Evolutionary conservation across 371 early-diverging fungal genomes (phyloP), one percentile per base, ranked within the genome.

Genomic region (Mucor velutinosus): DNA sequence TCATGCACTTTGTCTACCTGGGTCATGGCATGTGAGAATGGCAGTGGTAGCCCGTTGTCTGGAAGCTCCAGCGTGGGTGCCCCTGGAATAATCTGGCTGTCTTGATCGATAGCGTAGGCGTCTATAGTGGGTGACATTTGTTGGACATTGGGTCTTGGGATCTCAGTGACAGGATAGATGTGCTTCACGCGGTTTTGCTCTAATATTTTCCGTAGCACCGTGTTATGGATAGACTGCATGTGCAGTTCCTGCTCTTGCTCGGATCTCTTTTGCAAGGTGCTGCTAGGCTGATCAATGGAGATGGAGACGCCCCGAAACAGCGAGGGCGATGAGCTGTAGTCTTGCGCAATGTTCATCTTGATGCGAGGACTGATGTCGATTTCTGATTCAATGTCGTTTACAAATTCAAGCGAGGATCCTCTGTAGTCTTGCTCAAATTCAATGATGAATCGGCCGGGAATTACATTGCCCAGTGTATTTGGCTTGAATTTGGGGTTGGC

Each of bases 1-100:
- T 72, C 15, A 39, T 84, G 85, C 10, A 85, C 83, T 15, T 69
- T 49, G 62, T 81, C 76, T 4, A 90, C 88, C 33, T 92, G 91
- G 5, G 92, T 86, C 81, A 87, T 79, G 19, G 69, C 66, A 69
- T 90, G 90, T 14, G 65, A 60, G 60, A 71, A 72, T 5, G 72
- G 67, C 11, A 67, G 39, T 7, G 27, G 17, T 12, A 45, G 21
- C 1, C 56, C 49, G 30, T 58, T 23, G 4, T 56, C 30, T 15
- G 57, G 19, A 1, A 73, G 33, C 0, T 55, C 27, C 3, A 67
- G 12, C 7, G 47, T 17, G 0, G 71, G 67, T 35, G 51, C 4
- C 0, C 10, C 12, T 45, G 65, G 19, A 8, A 61, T n/a, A 3
- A 63, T 27, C 14, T 15, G 53, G 15, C 17, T 7, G 19, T 25